Evolutionary conservation across 2,329 filamentous ascomycete species (phyloP).

Genomic region (Monosporascus sp.): DNA sequence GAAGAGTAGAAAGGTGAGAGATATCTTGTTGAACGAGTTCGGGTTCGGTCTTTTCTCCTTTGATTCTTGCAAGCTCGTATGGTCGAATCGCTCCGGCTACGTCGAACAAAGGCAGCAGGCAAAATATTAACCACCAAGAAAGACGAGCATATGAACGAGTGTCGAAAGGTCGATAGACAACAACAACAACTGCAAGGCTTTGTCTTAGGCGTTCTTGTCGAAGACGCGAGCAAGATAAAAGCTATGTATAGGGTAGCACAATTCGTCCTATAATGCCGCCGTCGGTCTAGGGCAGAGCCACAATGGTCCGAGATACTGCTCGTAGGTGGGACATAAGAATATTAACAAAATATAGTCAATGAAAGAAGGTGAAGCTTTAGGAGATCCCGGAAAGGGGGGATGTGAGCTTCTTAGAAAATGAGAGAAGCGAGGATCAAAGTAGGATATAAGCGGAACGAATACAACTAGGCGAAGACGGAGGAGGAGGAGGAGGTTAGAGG

Average conservation of each 20-base stretch:
- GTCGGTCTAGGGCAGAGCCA: slow-evolving; percentile 9
- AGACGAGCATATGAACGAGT: slow-evolving; percentile 23
- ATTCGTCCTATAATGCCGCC: slow-evolving; percentile 1
- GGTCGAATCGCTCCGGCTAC: slow-evolving; percentile 17
- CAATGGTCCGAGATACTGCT: slow-evolving; percentile 11
- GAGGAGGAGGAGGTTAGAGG: slow-evolving; percentile 16
- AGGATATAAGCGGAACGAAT: slow-evolving; percentile 18
- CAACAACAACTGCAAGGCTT: slow-evolving; percentile 25
- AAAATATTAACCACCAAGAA: slow-evolving; percentile 22
- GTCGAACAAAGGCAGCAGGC: slow-evolving; percentile 25
- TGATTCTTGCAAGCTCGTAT: slow-evolving; percentile 8
- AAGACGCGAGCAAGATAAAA: not conserved
- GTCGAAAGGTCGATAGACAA: slow-evolving; percentile 16
- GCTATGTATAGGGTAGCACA: not conserved
- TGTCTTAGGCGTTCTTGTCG: slow-evolving; percentile 10
- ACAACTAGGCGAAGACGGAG: slow-evolving; percentile 24
- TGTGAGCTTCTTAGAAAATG: slow-evolving; percentile 16
- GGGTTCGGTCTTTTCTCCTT: slow-evolving; percentile 13
- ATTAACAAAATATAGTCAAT: slow-evolving; percentile 27
- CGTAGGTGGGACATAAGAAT: slow-evolving; percentile 21
- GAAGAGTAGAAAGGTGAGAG: not conserved
- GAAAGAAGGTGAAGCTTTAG: slow-evolving; percentile 27
- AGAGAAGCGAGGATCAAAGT: slow-evolving; percentile 26
- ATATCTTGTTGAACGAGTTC: slow-evolving; percentile 7
- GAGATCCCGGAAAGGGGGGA: slow-evolving; percentile 15